A percentile compares a stretch with the other conserved stretches of the same genome.
Evolutionary conservation across 2,329 filamentous ascomycete genomes (phyloP).

Genomic region (Exophiala aquamarina): DNA sequence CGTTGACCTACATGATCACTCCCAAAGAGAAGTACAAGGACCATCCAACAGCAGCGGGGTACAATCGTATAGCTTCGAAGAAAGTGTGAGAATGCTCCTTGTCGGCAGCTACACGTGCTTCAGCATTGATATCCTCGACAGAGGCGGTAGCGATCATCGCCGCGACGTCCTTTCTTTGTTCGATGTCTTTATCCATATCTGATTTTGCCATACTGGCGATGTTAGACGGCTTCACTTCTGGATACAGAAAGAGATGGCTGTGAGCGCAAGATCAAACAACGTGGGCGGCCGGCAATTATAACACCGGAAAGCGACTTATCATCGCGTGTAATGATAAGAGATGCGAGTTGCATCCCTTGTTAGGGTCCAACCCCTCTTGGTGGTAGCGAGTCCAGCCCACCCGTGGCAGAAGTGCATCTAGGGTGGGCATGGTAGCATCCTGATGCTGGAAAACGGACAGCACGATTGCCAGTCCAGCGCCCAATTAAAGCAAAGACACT

Average conservation of each 20-base stretch:
- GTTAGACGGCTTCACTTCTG: background rate
- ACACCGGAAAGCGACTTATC: no score
- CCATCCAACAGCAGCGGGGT: slow-evolving; percentile 45
- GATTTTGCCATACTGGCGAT: slow-evolving; percentile 34
- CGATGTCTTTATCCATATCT: slow-evolving; percentile 24
- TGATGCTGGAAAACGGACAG: background rate
- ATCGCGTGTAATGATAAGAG: slow-evolving; percentile 11
- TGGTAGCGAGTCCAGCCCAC: slow-evolving; percentile 11
- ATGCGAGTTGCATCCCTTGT: background rate
- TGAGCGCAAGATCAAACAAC: background rate
- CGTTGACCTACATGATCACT: slow-evolving; percentile 54
- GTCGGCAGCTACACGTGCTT: slow-evolving; percentile 36
- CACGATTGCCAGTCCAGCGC: no score
- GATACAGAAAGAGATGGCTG: background rate
- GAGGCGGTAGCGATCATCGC: slow-evolving; percentile 23
- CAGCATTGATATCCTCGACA: slow-evolving; percentile 26
- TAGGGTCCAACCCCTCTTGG: slow-evolving; percentile 8
- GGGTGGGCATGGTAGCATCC: slow-evolving; percentile 5
- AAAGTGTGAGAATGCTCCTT: slow-evolving; percentile 38
- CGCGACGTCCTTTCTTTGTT: slow-evolving; percentile 22
- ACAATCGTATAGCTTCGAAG: slow-evolving; percentile 41
- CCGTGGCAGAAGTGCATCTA: background rate
- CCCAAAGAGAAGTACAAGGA: slow-evolving; percentile 35
- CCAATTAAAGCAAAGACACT: no score
- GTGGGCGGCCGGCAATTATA: background rate